A percentile compares a stretch with the other conserved stretches of the same genome.
Evolutionary conservation across 139 green algal species (phyloP).

Genomic region (Nannochloris sp.): DNA sequence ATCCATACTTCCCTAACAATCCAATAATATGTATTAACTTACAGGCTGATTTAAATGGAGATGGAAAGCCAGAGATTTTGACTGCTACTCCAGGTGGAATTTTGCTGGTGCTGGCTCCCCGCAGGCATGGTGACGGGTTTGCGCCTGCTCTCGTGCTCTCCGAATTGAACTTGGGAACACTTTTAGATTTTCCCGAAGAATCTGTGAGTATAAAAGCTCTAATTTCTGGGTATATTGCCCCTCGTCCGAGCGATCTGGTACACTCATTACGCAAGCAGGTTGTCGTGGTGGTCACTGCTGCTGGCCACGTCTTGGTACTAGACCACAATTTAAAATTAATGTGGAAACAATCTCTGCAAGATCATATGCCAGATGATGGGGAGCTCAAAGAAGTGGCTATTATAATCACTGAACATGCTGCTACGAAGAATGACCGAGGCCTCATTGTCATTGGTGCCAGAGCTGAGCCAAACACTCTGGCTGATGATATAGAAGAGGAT

Average conservation of each 20-base stretch:
- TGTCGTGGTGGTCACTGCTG: conserved; percentile 79
- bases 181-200: neutral
- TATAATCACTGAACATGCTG: conserved; percentile 57
- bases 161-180: conserved; percentile 39
- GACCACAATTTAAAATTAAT: conserved; percentile 93
- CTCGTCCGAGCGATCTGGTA: conserved; percentile 46
- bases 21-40: neutral
- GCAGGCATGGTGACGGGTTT: conserved; percentile 66
- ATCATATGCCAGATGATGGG: conserved; percentile 46
- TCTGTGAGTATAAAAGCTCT: conserved; percentile 48
- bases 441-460: conserved; percentile 74
- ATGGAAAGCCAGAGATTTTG: conserved; percentile 83
- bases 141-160: conserved; percentile 50
- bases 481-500: conserved; percentile 10
- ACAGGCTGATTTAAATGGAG: conserved; percentile 91
- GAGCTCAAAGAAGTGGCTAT: conserved; percentile 73
- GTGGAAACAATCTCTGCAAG: conserved; percentile 56
- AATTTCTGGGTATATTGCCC: conserved; percentile 70
- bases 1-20: neutral
- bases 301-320: conserved; percentile 73
- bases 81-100: conserved; percentile 57
- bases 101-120: conserved; percentile 60
- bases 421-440: conserved; percentile 59
- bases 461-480: conserved; percentile 7
- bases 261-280: conserved; percentile 68